Conservation (phyloP, 495 filamentous ascomycete species). For the Poronia punctata region DNA sequence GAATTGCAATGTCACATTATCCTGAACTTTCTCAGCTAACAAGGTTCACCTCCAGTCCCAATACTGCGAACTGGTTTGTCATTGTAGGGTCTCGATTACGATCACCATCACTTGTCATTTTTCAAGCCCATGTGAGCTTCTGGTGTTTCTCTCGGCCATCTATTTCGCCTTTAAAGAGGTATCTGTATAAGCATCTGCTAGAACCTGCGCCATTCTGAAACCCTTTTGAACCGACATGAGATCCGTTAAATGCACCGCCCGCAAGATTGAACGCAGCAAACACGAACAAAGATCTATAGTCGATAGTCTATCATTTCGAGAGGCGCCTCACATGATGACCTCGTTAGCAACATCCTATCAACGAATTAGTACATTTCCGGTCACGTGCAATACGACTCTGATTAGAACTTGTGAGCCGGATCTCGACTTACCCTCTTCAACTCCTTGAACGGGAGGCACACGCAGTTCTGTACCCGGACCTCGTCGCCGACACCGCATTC, state of each 20-base stretch:
- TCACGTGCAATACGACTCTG: no score
- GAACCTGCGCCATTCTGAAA: conserved; percentile 2
- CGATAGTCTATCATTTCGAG: neutral
- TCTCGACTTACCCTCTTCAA: conserved; percentile 90
- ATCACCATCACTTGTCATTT: no score
- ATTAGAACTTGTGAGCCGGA: no score
- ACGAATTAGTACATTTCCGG: conserved; percentile 28
- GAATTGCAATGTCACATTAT: no score
- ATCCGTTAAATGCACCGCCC: neutral
- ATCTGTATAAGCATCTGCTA: no score
- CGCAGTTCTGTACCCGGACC: conserved; percentile 95
- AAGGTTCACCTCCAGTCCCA: no score
- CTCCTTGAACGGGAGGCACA: conserved; percentile 97
- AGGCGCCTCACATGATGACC: conserved; percentile 75
- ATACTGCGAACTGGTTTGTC: no score
- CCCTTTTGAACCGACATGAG: neutral
- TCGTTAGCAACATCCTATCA: conserved; percentile 82
- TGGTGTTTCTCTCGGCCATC: no score
- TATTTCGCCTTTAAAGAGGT: conserved; percentile 2
- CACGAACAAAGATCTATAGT: neutral
- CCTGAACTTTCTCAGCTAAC: no score
- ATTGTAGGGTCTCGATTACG: no score
- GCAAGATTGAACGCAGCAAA: neutral
- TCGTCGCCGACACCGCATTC: conserved; percentile 94
- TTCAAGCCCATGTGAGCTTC: no score